Evolutionary conservation across 345 rosid species (phyloP).

Genomic region (Ceriops zippeliana): DNA sequence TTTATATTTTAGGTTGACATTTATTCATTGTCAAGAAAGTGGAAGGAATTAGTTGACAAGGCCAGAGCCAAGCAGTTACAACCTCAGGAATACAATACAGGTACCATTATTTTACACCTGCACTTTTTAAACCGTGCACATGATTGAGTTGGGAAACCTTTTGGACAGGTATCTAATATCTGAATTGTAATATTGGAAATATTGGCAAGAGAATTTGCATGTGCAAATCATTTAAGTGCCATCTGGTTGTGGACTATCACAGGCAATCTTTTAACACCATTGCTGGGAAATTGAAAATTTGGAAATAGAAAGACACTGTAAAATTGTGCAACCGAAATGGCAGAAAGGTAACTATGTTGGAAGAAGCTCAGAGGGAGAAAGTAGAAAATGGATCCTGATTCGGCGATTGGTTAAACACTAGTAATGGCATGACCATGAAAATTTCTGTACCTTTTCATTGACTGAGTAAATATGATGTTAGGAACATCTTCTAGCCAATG

Average conservation of each 20-base stretch:
- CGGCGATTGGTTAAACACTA: no score
- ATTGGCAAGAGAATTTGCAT: neutral
- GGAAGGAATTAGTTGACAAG: slow-evolving; percentile 96
- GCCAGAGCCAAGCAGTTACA: slow-evolving; percentile 95
- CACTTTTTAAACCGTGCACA: neutral
- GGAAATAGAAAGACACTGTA: neutral
- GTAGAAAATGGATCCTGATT: no score
- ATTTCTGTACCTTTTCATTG: neutral
- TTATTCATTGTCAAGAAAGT: slow-evolving; percentile 86
- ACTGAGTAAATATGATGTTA: neutral
- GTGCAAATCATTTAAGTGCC: neutral
- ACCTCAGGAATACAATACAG: slow-evolving; percentile 86
- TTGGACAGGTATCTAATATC: no score
- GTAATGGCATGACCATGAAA: neutral
- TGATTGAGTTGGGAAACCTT: no score
- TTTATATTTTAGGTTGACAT: slow-evolving; percentile 65
- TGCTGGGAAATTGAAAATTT: neutral
- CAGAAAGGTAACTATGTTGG: no score
- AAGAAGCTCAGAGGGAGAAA: no score
- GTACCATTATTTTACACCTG: slow-evolving; percentile 28
- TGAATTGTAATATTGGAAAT: no score
- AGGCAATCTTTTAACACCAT: neutral
- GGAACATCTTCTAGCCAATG: neutral
- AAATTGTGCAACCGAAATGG: neutral
- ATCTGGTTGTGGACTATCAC: neutral